These are phyloP conservation scores for Globisporangium iwayamae DNA, from an alignment of 352 stramenopile genomes.

Conservation along the genomic window DNA sequence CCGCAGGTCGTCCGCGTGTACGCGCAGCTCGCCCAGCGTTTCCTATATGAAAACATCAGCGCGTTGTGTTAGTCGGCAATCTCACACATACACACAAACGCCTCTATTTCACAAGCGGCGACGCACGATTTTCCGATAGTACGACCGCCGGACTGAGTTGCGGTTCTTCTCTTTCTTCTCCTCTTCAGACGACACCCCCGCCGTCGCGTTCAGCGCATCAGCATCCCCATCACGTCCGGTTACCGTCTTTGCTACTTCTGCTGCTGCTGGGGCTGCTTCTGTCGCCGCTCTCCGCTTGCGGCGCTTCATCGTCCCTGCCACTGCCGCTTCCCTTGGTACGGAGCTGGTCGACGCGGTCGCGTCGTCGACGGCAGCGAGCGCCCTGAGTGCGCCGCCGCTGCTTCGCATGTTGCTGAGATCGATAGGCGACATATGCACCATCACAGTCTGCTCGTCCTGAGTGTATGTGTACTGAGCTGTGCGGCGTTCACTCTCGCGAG, in stretches of 20 bases:
- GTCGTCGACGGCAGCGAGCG: background rate
- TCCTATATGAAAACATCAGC: conserved; percentile 24
- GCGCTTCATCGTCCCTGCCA: conserved; percentile 1
- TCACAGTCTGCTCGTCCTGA: background rate
- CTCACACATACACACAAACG: background rate
- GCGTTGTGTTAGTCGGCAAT: background rate
- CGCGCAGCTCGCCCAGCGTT: conserved; percentile 39
- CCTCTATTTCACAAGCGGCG: background rate
- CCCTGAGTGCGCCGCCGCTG: background rate
- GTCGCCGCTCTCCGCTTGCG: conserved; percentile 9
- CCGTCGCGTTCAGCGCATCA: background rate
- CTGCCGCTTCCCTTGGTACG: background rate
- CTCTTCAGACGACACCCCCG: conserved; percentile 23
- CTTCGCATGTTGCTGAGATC: background rate
- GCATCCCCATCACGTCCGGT: background rate
- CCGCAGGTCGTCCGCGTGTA: conserved; percentile 39
- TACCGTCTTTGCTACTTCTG: too few relatives aligned
- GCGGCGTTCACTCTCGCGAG: too few relatives aligned
- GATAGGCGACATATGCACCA: conserved; percentile 4
- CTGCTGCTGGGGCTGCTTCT: background rate
- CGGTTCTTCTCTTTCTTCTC: conserved; percentile 55
- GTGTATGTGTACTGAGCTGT: background rate
- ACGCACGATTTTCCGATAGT: conserved; percentile 52
- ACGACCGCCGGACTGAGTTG: conserved; percentile 51
- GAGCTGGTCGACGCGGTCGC: background rate